phyloP scores from a whole-genome alignment of 23 red algal genomes.

The Gracilaria gracilis region DNA sequence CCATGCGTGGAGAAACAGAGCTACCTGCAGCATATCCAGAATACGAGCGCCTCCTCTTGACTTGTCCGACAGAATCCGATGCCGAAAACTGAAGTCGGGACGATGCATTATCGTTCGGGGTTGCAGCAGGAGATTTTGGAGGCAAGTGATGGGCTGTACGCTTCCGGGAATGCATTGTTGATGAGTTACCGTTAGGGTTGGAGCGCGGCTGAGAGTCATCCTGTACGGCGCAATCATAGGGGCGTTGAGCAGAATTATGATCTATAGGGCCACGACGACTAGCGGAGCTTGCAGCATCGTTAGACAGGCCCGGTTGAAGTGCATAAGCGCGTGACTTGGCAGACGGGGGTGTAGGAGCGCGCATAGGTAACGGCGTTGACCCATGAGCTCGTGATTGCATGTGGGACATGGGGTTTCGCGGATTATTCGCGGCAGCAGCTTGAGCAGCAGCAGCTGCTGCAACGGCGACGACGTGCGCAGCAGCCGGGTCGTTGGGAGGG shows the following conservation, averaged over 20 bases:
- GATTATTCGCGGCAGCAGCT: slow-evolving; percentile 16
- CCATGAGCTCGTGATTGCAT: not conserved
- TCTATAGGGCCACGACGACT: slow-evolving; percentile 53
- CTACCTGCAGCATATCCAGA: not conserved
- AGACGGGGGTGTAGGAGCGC: slow-evolving; percentile 10
- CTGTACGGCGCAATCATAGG: slow-evolving; percentile 41
- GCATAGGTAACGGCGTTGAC: not conserved
- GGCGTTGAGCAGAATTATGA: slow-evolving; percentile 8
- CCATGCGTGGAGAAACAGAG: slow-evolving; percentile 21
- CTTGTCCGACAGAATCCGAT: not conserved
- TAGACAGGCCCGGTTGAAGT: slow-evolving; percentile 13
- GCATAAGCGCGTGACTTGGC: slow-evolving; percentile 26
- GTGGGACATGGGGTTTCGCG: slow-evolving; percentile 18
- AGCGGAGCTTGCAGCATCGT: slow-evolving; percentile 48
- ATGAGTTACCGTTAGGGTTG: slow-evolving; percentile 15
- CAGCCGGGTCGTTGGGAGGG: slow-evolving; percentile 9
- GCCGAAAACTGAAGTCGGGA: slow-evolving; percentile 28
- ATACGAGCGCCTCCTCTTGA: slow-evolving; percentile 20
- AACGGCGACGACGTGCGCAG: not conserved
- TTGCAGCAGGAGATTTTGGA: slow-evolving; percentile 8
- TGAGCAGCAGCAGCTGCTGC: slow-evolving; percentile 19
- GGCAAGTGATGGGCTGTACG: slow-evolving; percentile 14
- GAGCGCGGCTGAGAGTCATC: slow-evolving; percentile 51
- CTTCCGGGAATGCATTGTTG: slow-evolving; percentile 14
- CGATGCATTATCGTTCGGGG: slow-evolving; percentile 16